Evolutionary conservation across 225 moss, liverwort and hornwort genomes (phyloP).

Genomic region (Marchantia paleacea): DNA sequence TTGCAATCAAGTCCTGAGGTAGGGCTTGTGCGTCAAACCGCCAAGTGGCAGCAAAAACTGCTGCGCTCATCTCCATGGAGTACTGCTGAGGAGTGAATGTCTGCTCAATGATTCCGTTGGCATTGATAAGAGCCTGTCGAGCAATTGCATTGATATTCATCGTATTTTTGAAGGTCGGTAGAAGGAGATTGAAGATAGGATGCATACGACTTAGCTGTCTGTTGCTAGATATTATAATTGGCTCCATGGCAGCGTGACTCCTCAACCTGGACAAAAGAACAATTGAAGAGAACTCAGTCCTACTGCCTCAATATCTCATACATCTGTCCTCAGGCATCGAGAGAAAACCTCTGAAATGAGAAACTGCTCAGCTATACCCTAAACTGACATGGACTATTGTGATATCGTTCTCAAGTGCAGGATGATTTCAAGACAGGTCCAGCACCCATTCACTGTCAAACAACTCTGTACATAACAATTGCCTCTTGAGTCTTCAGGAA

Average conservation of each 20-base stretch:
- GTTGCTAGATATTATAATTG: conserved; percentile 12
- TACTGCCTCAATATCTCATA: too few relatives aligned
- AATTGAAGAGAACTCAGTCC: too few relatives aligned
- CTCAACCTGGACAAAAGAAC: conserved; percentile 8
- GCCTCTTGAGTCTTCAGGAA: too few relatives aligned
- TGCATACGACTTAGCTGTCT: conserved; percentile 20
- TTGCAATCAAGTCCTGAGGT: conserved; percentile 18
- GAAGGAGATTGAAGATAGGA: conserved; percentile 7
- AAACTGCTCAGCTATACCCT: too few relatives aligned
- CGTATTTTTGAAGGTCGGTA: conserved; percentile 18
- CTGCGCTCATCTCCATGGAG: conserved; percentile 17
- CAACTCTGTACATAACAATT: too few relatives aligned
- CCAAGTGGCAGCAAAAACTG: neutral
- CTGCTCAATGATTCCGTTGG: conserved; percentile 3
- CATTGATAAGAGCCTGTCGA: conserved; percentile 9
- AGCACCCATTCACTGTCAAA: too few relatives aligned
- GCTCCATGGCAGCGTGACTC: conserved; percentile 22
- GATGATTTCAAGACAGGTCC: too few relatives aligned
- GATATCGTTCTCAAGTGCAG: too few relatives aligned
- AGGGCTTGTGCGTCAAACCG: conserved; percentile 15
- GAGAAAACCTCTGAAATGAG: too few relatives aligned
- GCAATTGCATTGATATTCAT: conserved; percentile 24
- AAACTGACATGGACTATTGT: too few relatives aligned
- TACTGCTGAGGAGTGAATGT: neutral
- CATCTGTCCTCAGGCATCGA: too few relatives aligned